Evolutionary conservation across 169 alveolate species (phyloP).

Genomic region (Plasmodium chabaudi): DNA sequence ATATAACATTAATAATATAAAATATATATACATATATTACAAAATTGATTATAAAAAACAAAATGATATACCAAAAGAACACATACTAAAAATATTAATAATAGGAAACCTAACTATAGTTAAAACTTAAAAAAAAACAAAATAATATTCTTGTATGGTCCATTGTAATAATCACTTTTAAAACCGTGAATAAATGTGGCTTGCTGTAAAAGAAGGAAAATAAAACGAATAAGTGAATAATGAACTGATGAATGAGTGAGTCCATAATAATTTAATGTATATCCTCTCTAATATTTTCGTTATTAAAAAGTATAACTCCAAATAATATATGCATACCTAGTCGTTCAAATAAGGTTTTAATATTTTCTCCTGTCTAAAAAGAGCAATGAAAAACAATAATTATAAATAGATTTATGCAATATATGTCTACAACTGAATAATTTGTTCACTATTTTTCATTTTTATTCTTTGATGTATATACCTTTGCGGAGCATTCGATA

Average conservation of each 20-base stretch:
- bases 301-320: conserved; percentile 2
- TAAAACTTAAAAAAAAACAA: too few species aligned
- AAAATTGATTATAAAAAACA: too few species aligned
- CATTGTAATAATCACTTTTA: conserved; percentile 38
- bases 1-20: too few species aligned
- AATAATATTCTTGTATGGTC: conserved; percentile 2
- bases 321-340: conserved; percentile 58
- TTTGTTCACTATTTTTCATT: background rate
- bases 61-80: too few species aligned
- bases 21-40: too few species aligned
- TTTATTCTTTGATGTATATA: conserved; percentile 16
- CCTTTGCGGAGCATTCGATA: conserved; percentile 83
- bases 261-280: background rate
- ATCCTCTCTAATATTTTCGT: background rate
- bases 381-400: background rate
- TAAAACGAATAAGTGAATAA: background rate
- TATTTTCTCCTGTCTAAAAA: conserved; percentile 81
- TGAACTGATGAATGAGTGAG: background rate
- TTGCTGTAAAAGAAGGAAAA: conserved; percentile 45
- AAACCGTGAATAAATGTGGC: conserved; percentile 59
- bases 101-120: too few species aligned
- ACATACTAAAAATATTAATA: too few species aligned
- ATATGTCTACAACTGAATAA: background rate
- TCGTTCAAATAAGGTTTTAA: conserved; percentile 78
- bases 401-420: background rate